Evolutionary conservation across 1,284 basidiomycete genomes (phyloP), one percentile per base, ranked within the genome.

Genomic region (Cryptococcus amylolentus): DNA sequence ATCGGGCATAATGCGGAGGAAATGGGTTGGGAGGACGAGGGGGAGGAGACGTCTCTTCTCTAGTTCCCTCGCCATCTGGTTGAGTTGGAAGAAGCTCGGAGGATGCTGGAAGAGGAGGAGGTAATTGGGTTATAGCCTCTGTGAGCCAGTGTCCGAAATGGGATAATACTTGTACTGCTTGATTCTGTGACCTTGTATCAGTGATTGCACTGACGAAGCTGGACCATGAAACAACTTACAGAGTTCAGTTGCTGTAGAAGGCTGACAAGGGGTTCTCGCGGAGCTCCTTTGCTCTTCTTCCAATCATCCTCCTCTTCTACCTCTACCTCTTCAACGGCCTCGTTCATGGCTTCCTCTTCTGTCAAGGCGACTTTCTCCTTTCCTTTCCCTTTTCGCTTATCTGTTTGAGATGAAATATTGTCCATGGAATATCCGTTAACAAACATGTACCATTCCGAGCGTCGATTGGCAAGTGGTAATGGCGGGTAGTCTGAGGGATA

Each of bases 1-100:
- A 96, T 37, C 83, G 84, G 2, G 84, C 83, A 68, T 94, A 89
- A 23, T 81, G 78, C 2, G 44, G 26, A 27, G 43, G 51, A 3
- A 54, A 38, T 3, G 54, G 48, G 35, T 42, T 26, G 27, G 50
- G 44, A 18, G 38, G 31, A 12, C 35, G 56, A 16, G 31, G 49
- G 14, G 16, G 20, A 52, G 37, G 49, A 26, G 49, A 28, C 49
- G 42, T 13, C 9, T 35, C 31, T 45, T 42, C 26, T 13, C 41
- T 26, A 10, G 42, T 31, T 14, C 20, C 27, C 7, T 8, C 10
- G 37, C 39, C 54, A 23, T 20, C 45, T 3, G 62, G 56, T 43
- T 61, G 59, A 27, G 63, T 57, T 6, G 57, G 61, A 16, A 61
- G 58, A 14, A 59, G 51, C 3, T 58, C 41, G 4, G 59, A 56